Percentiles rank a stretch among this genome's conserved stretches.
phyloP scores from a whole-genome alignment of 2,329 filamentous ascomycete species.

The Alternaria longipes region DNA sequence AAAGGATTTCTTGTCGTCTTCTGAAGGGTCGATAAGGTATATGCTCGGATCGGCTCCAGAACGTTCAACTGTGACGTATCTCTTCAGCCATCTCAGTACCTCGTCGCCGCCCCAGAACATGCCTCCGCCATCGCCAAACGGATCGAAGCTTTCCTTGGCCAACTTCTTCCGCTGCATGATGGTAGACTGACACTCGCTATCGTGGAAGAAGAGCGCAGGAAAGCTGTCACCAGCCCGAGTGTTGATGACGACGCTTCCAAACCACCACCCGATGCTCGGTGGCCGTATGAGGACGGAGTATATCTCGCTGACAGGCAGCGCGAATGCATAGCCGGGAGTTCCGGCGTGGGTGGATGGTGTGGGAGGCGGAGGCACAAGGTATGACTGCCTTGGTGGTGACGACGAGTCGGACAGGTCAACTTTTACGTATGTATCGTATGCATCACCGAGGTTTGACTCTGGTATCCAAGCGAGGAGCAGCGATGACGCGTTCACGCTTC shows the following conservation, averaged over 20 bases:
- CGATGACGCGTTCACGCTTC: conserved; percentile 67
- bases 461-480: conserved; percentile 93
- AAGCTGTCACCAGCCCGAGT: conserved; percentile 90
- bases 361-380: conserved; percentile 90
- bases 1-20: conserved; percentile 86
- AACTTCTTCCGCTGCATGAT: conserved; percentile 92
- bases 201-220: conserved; percentile 95
- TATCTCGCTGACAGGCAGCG: conserved; percentile 86
- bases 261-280: conserved; percentile 98
- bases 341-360: conserved; percentile 79
- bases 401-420: conserved; percentile 87
- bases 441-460: conserved; percentile 85
- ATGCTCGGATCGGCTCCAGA: conserved; percentile 88
- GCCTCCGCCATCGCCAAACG: conserved; percentile 82
- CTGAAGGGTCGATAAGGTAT: conserved; percentile 86
- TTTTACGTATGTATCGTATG: conserved; percentile 88
- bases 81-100: conserved; percentile 86
- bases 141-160: conserved; percentile 85
- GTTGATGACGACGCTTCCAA: conserved; percentile 94
- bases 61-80: conserved; percentile 83
- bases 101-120: conserved; percentile 99
- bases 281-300: conserved; percentile 91
- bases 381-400: conserved; percentile 83
- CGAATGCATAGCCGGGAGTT: conserved; percentile 85
- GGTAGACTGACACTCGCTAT: conserved; percentile 94